Percentiles rank a stretch among this genome's conserved stretches.
phyloP scores from a whole-genome alignment of 2,329 filamentous ascomycete genomes.

The Tolypocladium paradoxum region DNA sequence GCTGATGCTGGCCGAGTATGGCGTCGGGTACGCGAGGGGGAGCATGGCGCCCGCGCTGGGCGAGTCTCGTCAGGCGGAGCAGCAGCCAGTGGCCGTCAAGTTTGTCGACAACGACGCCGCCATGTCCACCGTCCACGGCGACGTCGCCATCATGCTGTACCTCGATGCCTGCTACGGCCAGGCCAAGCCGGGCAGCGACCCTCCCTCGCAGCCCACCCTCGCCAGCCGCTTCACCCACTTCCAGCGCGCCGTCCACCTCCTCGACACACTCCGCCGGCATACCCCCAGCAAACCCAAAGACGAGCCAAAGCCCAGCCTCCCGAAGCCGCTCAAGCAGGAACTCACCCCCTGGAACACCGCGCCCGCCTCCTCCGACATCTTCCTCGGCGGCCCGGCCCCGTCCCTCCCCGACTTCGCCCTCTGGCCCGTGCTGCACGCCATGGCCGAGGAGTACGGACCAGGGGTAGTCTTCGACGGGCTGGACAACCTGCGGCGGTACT shows the following conservation, averaged over 20 bases:
- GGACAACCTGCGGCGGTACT: slow-evolving; percentile 25
- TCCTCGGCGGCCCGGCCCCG: slow-evolving; percentile 31
- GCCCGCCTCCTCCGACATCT: slow-evolving; percentile 17
- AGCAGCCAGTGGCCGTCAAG: slow-evolving; percentile 25
- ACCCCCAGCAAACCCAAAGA: too few species aligned
- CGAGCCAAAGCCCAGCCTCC: background rate
- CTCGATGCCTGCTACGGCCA: slow-evolving; percentile 42
- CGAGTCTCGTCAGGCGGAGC: too few species aligned
- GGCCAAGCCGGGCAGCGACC: slow-evolving; percentile 13
- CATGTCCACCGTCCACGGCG: slow-evolving; percentile 36
- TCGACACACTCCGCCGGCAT: slow-evolving; percentile 11
- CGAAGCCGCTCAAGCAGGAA: slow-evolving; percentile 17
- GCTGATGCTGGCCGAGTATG: slow-evolving; percentile 38
- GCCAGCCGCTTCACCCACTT: slow-evolving; percentile 30
- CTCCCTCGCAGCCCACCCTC: slow-evolving; percentile 16
- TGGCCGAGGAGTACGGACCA: slow-evolving; percentile 24
- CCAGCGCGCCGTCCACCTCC: slow-evolving; percentile 25
- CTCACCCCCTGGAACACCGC: slow-evolving; percentile 31
- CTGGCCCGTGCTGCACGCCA: slow-evolving; percentile 42
- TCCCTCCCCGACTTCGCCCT: slow-evolving; percentile 44
- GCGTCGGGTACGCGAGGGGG: slow-evolving; percentile 35
- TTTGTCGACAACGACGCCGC: slow-evolving; percentile 44
- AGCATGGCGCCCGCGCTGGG: slow-evolving; percentile 18
- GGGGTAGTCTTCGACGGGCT: slow-evolving; percentile 18
- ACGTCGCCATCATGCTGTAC: slow-evolving; percentile 46